Evolutionary conservation across 2,329 filamentous ascomycete species (phyloP).

Genomic region (Colletotrichum sansevieriae): DNA sequence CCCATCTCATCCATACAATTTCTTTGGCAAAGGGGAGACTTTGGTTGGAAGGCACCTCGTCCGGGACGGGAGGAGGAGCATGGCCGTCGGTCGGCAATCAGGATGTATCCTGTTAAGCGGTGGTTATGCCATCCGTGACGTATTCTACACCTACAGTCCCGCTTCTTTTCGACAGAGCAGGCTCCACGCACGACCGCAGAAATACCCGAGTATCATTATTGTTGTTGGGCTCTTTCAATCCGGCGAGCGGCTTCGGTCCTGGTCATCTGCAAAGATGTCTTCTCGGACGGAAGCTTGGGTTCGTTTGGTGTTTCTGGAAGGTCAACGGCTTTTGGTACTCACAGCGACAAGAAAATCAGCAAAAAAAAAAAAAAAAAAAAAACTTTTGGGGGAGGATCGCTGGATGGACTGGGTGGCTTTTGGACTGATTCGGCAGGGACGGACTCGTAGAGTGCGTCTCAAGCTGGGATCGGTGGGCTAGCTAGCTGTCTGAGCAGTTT

Average conservation of each 20-base stretch:
- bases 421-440: conserved; percentile 21
- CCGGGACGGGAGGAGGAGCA: conserved; percentile 36
- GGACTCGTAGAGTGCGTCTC: not conserved
- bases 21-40: conserved; percentile 28
- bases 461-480: conserved; percentile 30
- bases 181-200: conserved; percentile 40
- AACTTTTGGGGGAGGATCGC: conserved; percentile 34
- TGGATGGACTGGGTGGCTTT: conserved; percentile 37
- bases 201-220: conserved; percentile 41
- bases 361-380: conserved; percentile 27
- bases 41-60: conserved; percentile 37
- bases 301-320: conserved; percentile 3
- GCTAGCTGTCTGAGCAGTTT: conserved; percentile 38
- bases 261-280: not conserved
- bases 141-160: conserved; percentile 39
- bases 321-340: conserved; percentile 26
- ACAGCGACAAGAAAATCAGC: conserved; percentile 42
- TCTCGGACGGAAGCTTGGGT: no score
- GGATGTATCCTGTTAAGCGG: conserved; percentile 30
- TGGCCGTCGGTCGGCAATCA: conserved; percentile 36
- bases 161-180: conserved; percentile 33
- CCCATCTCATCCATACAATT: conserved; percentile 35
- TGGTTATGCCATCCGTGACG: conserved; percentile 38
- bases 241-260: not conserved
- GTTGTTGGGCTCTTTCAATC: not conserved